Evolutionary conservation across 106 monocot species (phyloP).

Genomic region (Dendrobium nobile): DNA sequence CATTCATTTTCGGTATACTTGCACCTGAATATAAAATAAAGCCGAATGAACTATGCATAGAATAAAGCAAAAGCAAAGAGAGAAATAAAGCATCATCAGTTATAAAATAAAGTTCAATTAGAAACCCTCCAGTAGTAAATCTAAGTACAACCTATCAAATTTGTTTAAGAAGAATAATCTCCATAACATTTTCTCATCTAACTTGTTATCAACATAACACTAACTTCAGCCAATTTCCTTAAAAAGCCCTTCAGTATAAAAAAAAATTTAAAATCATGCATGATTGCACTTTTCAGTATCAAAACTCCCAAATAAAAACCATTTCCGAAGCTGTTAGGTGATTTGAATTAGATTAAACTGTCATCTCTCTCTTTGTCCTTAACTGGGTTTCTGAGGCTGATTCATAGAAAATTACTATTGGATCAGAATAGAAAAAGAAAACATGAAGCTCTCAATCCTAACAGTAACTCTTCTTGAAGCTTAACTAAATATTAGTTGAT

Average conservation of each 20-base stretch:
- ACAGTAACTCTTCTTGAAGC: background rate
- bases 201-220: background rate
- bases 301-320: background rate
- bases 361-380: background rate
- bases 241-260: background rate
- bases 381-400: background rate
- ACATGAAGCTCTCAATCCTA: background rate
- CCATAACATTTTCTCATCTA: background rate
- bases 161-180: background rate
- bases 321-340: background rate
- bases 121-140: too few relatives aligned
- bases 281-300: background rate
- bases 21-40: constrained; percentile 3
- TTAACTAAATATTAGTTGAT: background rate
- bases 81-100: background rate
- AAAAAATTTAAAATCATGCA: background rate
- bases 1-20: constrained; percentile 12
- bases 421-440: background rate
- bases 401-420: background rate
- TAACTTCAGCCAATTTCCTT: background rate
- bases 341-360: background rate
- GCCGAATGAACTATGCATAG: background rate
- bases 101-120: background rate
- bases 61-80: background rate
- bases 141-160: background rate